Base-by-base conservation (phyloP, 805 yeast genomes). In the Grigorovia transvaalensis region DNA sequence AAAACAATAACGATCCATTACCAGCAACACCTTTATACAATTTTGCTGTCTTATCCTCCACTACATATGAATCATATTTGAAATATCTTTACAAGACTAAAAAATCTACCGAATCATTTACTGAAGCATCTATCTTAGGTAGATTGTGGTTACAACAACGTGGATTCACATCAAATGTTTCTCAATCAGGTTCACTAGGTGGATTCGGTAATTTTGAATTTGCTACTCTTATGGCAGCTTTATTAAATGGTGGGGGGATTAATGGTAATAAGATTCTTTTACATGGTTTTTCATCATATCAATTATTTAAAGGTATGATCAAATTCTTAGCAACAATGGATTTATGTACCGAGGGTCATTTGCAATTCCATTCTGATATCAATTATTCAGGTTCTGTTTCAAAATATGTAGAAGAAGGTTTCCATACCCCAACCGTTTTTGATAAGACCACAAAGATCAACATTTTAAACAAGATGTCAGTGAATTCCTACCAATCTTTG, bases 201-300 rank as follows among this genome's bases (percentile, higher is more conserved):
- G 98, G 98, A 0, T 91, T 93, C 67, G 98, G 98, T 12, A 86
- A 84, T 59, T 88, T 88, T 65, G 98, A 93, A 70, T 89, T 89
- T 66, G 83, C 89, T 33, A 71, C 84, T 42, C 67, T 91, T 49
- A 80, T 88, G 82, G 83, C 95, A 44, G 85, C 89, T 1, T 70
- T 93, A 50, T 71, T 93, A 45, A 81, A 82, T 55, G 96, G 96
- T 59, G 95, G 95, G 58, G 90, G 91, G 53, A 67, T 71, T 7
- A 75, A 74, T 57, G 93, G 95, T 13, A 84, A 83, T 60, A 85
- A 82, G 60, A 82, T 88, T 23, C 73, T 93, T 51, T 67, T 89
- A 42, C 84, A 83, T 59, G 99, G 98, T 0, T 91, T 85, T 66
- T 88, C 96, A 2, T 84, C 95, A 20, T 93, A 89, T 65, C 99